These are phyloP conservation scores for Knufia fluminis DNA, from an alignment of 2,329 filamentous ascomycete species.

Conservation along the genomic window DNA sequence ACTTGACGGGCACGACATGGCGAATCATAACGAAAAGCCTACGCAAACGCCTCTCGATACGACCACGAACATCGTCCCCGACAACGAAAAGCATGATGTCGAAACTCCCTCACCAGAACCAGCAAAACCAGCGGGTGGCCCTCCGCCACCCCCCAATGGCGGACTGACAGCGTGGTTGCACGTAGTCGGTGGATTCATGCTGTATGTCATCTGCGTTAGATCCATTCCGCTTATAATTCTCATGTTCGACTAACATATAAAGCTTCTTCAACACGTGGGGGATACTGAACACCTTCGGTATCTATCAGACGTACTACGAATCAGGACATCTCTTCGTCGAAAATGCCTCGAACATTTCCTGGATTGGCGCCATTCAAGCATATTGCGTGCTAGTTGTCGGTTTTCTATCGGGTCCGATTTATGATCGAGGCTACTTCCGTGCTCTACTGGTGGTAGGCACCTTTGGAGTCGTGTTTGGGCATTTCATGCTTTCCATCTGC, in stretches of 20 bases:
- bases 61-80: not conserved
- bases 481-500: conserved; percentile 37
- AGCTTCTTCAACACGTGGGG: conserved; percentile 28
- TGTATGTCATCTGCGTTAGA: conserved; percentile 28
- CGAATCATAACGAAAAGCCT: not conserved
- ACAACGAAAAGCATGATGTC: not conserved
- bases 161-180: conserved; percentile 30
- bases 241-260: conserved; percentile 21
- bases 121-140: not conserved
- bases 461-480: conserved; percentile 31
- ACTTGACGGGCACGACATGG: not conserved
- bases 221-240: conserved; percentile 24
- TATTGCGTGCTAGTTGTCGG: conserved; percentile 39
- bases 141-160: conserved; percentile 23
- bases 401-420: conserved; percentile 33
- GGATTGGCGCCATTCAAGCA: conserved; percentile 44
- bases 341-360: conserved; percentile 38
- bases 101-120: not conserved
- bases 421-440: conserved; percentile 36
- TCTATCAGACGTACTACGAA: conserved; percentile 30
- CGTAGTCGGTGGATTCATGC: conserved; percentile 25
- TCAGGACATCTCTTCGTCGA: conserved; percentile 17
- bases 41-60: not conserved
- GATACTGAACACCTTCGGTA: conserved; percentile 26
- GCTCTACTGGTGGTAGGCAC: conserved; percentile 23